A percentile compares a stretch with the other conserved stretches of the same genome.
phyloP scores from a whole-genome alignment of 331 rosid genomes.

The Dryas integrifolia region DNA sequence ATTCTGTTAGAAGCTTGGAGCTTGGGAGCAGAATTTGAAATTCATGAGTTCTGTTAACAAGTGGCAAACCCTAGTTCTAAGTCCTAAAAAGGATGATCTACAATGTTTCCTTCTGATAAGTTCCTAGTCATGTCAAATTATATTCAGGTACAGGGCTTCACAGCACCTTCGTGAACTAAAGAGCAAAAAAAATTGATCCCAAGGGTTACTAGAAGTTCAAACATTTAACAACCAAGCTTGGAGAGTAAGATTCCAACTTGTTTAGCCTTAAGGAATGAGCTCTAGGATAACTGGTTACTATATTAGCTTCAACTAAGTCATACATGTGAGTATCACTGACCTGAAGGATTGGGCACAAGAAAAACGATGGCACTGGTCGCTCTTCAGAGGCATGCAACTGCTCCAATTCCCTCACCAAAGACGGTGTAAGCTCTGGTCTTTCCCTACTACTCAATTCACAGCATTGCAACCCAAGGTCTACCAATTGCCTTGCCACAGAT shows the following conservation, averaged over 20 bases:
- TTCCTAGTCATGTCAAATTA: background rate
- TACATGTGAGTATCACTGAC: constrained; percentile 32
- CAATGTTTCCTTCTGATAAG: background rate
- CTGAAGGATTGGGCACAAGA: constrained; percentile 88
- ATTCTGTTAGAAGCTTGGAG: constrained; percentile 5
- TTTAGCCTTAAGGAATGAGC: background rate
- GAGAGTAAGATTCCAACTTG: background rate
- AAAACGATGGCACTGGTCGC: constrained; percentile 69
- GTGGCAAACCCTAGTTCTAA: background rate
- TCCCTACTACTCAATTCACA: constrained; percentile 62
- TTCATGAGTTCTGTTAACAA: background rate
- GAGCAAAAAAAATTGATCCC: background rate
- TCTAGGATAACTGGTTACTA: background rate
- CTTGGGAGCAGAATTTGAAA: background rate
- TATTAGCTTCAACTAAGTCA: background rate
- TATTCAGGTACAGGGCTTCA: background rate
- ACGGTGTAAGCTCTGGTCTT: constrained; percentile 76
- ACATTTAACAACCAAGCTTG: background rate
- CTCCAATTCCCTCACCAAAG: constrained; percentile 73
- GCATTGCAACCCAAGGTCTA: constrained; percentile 74
- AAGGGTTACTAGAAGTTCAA: background rate
- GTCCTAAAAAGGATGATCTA: background rate
- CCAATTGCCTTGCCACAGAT: constrained; percentile 47
- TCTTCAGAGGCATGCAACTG: constrained; percentile 68
- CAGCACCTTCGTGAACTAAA: background rate